Conservation (phyloP, 495 filamentous ascomycete genomes). For the Bathelium albidoporum region DNA sequence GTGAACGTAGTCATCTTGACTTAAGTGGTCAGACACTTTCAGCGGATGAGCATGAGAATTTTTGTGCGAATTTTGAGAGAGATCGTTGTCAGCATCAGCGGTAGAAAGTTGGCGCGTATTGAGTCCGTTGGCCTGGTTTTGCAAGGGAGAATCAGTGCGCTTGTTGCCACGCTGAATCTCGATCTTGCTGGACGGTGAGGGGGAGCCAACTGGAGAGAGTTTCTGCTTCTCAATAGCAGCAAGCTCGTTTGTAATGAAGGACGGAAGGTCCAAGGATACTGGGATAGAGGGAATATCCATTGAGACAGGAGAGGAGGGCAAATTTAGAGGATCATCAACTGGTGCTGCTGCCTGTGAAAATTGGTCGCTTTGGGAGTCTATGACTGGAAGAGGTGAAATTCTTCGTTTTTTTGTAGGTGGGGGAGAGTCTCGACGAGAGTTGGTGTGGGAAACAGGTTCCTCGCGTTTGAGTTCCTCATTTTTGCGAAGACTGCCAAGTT, state of each 20-base stretch:
- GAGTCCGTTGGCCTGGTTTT: background rate
- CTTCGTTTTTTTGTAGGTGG: conserved; percentile 5
- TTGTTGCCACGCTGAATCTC: background rate
- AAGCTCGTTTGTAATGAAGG: background rate
- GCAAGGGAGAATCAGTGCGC: background rate
- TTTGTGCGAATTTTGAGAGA: background rate
- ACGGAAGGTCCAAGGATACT: background rate
- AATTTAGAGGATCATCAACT: background rate
- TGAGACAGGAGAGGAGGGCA: background rate
- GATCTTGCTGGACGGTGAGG: background rate
- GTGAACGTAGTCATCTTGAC: background rate
- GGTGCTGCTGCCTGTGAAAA: background rate
- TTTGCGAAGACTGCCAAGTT: background rate
- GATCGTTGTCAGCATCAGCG: background rate
- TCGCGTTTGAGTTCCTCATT: background rate
- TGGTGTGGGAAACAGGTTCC: background rate
- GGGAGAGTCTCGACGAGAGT: background rate
- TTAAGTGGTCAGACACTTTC: background rate
- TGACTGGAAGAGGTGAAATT: background rate
- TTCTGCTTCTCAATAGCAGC: background rate
- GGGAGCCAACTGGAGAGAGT: background rate
- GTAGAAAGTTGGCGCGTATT: background rate
- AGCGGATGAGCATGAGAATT: background rate
- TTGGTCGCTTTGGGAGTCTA: background rate
- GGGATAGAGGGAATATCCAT: conserved; percentile 4